phyloP scores from a whole-genome alignment of 164 flowering plant species.

The Vitis vinifera region DNA sequence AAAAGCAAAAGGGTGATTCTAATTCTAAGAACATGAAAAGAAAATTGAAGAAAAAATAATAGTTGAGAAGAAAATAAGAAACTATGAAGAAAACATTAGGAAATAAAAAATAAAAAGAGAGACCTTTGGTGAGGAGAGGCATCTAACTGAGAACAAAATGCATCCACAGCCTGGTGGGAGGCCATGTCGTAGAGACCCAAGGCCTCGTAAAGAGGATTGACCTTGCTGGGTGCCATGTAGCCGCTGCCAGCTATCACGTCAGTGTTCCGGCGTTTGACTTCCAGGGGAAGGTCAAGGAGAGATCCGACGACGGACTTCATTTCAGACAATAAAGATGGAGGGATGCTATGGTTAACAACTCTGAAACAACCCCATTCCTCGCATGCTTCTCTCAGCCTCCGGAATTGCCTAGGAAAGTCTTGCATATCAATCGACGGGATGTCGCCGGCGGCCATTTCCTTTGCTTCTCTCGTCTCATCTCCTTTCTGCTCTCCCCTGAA shows the following conservation, averaged over 20 bases:
- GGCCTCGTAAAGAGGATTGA: conserved; percentile 70
- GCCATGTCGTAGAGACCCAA: conserved; percentile 63
- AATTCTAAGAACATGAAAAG: no score
- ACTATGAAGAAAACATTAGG: no score
- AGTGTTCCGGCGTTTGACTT: conserved; percentile 54
- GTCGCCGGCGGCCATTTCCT: not conserved
- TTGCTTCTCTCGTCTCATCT: not conserved
- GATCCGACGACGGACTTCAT: conserved; percentile 57
- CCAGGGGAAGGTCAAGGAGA: conserved; percentile 57
- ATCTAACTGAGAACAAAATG: conserved; percentile 51
- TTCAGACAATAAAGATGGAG: conserved; percentile 40
- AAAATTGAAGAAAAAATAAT: no score
- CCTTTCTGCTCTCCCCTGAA: no score
- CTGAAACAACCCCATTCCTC: conserved; percentile 78
- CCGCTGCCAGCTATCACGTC: conserved; percentile 70
- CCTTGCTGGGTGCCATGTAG: conserved; percentile 44
- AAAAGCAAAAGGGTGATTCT: no score
- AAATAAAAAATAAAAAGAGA: not conserved
- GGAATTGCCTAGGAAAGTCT: conserved; percentile 21
- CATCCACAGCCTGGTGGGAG: conserved; percentile 35
- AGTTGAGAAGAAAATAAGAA: no score
- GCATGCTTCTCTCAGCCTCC: conserved; percentile 46
- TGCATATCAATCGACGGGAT: conserved; percentile 64
- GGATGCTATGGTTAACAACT: conserved; percentile 52
- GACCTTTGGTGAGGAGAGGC: conserved; percentile 63